A percentile compares a stretch with the other conserved stretches of the same genome.
These are phyloP conservation scores for Suillus spraguei DNA, from an alignment of 768 basidiomycete species.

Conservation along the genomic window DNA sequence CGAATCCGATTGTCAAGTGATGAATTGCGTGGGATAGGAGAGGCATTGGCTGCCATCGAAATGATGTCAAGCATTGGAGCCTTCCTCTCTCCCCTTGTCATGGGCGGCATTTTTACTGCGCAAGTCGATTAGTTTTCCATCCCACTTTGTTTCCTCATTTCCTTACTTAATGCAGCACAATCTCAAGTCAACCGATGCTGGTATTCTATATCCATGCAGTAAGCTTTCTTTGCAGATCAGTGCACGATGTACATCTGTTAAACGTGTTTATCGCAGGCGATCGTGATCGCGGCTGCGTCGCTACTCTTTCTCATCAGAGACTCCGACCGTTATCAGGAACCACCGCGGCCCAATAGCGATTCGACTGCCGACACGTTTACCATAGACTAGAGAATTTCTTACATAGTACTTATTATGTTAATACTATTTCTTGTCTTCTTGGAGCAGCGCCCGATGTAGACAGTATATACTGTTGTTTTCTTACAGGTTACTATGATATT, in stretches of 20 bases:
- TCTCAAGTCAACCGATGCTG: too few species aligned
- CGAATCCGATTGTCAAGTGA: background rate
- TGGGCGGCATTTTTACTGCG: constrained; percentile 31
- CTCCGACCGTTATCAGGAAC: constrained; percentile 19
- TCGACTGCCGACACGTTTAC: background rate
- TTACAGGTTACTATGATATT: background rate
- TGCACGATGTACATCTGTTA: too few species aligned
- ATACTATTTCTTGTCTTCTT: too few species aligned
- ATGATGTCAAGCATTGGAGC: constrained; percentile 27
- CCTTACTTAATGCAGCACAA: constrained; percentile 13
- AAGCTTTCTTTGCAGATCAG: too few species aligned
- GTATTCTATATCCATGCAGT: too few species aligned
- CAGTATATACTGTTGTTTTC: too few species aligned
- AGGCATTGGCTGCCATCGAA: constrained; percentile 30
- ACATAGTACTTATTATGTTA: background rate
- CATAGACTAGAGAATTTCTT: background rate
- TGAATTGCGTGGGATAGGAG: constrained; percentile 18
- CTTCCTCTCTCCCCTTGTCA: constrained; percentile 30
- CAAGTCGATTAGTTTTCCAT: constrained; percentile 13
- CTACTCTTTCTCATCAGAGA: constrained; percentile 19
- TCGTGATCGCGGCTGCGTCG: too few species aligned
- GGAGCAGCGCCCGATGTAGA: too few species aligned
- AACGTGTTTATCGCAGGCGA: too few species aligned
- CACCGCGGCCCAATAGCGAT: background rate
- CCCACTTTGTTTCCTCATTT: background rate